Base-by-base conservation (phyloP, 1,284 basidiomycete genomes). In the Microbotryum silenes-acaulis region DNA sequence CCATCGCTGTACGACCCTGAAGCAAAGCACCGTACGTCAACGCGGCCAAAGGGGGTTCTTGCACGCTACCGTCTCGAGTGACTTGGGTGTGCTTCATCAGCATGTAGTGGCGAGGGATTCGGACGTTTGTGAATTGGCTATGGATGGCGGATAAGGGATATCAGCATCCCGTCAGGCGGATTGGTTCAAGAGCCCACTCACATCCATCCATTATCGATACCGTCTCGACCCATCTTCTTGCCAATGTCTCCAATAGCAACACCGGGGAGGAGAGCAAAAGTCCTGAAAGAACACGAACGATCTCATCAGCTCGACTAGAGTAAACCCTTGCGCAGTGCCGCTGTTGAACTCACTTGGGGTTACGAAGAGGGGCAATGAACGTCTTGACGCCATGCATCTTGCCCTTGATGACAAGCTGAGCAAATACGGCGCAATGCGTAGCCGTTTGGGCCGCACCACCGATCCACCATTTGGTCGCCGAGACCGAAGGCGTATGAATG, bases 71-170 rank as follows among this genome's bases (percentile, higher is more conserved):
- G 29, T 81, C 77, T 23, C 81, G 76, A 4, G 79, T 76, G 56
- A 79, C 77, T 71, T 82, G 81, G 44, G 80, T 80, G 73, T 82
- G 79, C 75, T 82, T 82, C 80, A 82, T 82, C 68, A 82, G 77
- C 79, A 82, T 81, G 72, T 77, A 77, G 21, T 80, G 78, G 57
- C 81, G 77, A 9, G 81, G 81, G 21, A 82, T 79, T 60, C 80
- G 77, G 57, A 81, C 80, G 62, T 81, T 77, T 62, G 81, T 81
- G 74, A 82, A 82, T 66, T 80, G 75, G 60, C 63, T 67, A 56
- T 37, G 14, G 9, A 7, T 3, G 12, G 21, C n/a, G 42, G 44
- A 21, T 25, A 12, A 25, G 51, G 14, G 18, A 10, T 10, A n/a
- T 58, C 52, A 44, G 56, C 7, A 4, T 5, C 27, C 27, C 2